Conservation (phyloP, 2,329 filamentous ascomycete species). For the Colletotrichum sp. region DNA sequence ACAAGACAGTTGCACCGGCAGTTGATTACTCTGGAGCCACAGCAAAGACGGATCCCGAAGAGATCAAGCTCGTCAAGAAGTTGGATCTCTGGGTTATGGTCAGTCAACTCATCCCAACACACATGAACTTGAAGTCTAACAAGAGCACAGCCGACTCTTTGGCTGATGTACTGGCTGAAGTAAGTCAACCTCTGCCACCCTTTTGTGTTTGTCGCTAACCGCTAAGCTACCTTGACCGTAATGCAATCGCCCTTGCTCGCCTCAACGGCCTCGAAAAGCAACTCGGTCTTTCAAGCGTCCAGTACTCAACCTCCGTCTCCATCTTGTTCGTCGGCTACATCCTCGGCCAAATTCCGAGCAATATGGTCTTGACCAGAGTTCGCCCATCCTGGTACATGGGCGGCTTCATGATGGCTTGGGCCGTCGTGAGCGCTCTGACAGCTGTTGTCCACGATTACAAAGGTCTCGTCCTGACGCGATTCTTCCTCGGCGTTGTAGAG, state of each 20-base stretch:
- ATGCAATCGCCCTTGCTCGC: slow-evolving; percentile 27
- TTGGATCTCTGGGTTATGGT: slow-evolving; percentile 43
- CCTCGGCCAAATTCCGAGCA: slow-evolving; percentile 39
- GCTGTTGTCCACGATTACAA: slow-evolving; percentile 44
- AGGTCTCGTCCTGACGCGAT: slow-evolving; percentile 42
- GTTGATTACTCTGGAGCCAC: slow-evolving; percentile 42
- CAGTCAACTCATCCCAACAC: neutral
- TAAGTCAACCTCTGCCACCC: neutral
- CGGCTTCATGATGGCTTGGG: slow-evolving; percentile 45
- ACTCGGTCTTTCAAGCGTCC: slow-evolving; percentile 23
- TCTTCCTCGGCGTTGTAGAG: slow-evolving; percentile 43
- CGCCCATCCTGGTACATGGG: slow-evolving; percentile 56
- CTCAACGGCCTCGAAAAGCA: slow-evolving; percentile 31
- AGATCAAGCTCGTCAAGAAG: slow-evolving; percentile 43
- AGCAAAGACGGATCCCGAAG: slow-evolving; percentile 42
- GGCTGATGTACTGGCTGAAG: slow-evolving; percentile 35
- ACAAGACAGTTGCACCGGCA: neutral
- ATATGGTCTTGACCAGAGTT: slow-evolving; percentile 45
- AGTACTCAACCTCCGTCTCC: slow-evolving; percentile 42
- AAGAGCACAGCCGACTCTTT: slow-evolving; percentile 34
- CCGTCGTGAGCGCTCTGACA: slow-evolving; percentile 43
- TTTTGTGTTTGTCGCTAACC: neutral
- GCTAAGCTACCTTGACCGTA: slow-evolving; percentile 25
- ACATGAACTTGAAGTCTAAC: neutral
- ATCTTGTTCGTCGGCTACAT: slow-evolving; percentile 41